Conservation (phyloP, 2,329 filamentous ascomycete species). For the Colletotrichum sp. region DNA sequence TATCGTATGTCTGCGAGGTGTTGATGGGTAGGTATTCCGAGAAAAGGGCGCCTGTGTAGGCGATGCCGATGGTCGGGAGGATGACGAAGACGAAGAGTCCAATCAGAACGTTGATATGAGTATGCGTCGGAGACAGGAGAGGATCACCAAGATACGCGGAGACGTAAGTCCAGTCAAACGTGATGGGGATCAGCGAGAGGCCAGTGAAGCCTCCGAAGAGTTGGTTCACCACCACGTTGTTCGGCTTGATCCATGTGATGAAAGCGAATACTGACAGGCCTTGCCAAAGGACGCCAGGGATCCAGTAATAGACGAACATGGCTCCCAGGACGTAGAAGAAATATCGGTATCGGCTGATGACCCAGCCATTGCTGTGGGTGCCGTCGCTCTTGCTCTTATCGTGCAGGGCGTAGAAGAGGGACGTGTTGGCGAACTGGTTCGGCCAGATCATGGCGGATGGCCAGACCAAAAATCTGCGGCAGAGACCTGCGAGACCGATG, state of each 20-base stretch:
- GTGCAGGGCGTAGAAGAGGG: conserved; percentile 51
- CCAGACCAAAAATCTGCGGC: conserved; percentile 61
- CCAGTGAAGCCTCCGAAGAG: conserved; percentile 64
- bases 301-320: conserved; percentile 58
- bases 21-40: conserved; percentile 62
- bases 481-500: conserved; percentile 63
- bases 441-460: conserved; percentile 70
- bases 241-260: conserved; percentile 64
- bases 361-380: conserved; percentile 46
- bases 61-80: conserved; percentile 45
- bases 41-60: conserved; percentile 50
- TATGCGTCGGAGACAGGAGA: conserved; percentile 22
- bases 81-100: conserved; percentile 8
- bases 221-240: conserved; percentile 64
- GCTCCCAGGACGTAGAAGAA: conserved; percentile 46
- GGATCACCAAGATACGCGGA: conserved; percentile 43
- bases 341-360: conserved; percentile 30
- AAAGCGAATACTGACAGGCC: conserved; percentile 59
- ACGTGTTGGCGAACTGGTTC: conserved; percentile 49
- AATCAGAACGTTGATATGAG: conserved; percentile 11
- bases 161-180: conserved; percentile 58
- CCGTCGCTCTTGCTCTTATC: conserved; percentile 45
- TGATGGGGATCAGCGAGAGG: conserved; percentile 64
- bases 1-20: conserved; percentile 60
- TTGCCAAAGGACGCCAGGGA: conserved; percentile 55